Base-by-base conservation (phyloP, 345 rosid species). In the Alliaria petiolata region DNA sequence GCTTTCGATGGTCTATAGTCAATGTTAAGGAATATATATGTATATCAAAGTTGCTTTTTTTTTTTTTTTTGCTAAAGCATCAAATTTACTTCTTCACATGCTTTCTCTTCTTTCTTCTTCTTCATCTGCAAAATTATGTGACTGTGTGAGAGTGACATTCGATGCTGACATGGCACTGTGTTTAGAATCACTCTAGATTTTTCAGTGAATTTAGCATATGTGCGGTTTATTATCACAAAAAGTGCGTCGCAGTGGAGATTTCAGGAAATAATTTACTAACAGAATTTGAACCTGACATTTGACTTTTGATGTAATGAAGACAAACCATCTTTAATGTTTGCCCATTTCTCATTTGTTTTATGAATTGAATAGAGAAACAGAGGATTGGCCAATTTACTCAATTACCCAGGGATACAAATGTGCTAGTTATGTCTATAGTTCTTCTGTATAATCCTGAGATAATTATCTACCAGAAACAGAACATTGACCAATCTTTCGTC, bases 151-250 rank as follows among this genome's bases (percentile, higher is more conserved):
- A 65, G 52, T 36, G 59, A 73, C 42, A 53, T 43, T 63, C 39
- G 67, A 74, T 19, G 59, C 10, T 47, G 72, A 74, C 72, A 57
- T 38, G 31, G 72, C 72, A 73, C 28, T 65, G 71, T 56, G 12
- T 73, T 57, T 57, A 26, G 72, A 57, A 57, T 31, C 16, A 8
- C 58, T 42, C 25, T 0, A 16, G 44, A 5, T 7, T 22, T 71
- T 54, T 64, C 76, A 51, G 76, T 4, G 54, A 51, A 22, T 51
- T 51, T 62, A 42, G 54, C 36, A 22, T 62, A 7, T 62, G 62
- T 43, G 62, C 54, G 69, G 30, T 71, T 71, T 52, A 71, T 71
- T 71, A 71, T 43, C 69, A 52, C 46, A 71, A 71, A 9, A 31
- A 30, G 62, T 30, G 72, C 14, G 12, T 20, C 36, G 20, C 52